phyloP scores from a whole-genome alignment of 768 basidiomycete species.

The Hemileccinum impolitum region DNA sequence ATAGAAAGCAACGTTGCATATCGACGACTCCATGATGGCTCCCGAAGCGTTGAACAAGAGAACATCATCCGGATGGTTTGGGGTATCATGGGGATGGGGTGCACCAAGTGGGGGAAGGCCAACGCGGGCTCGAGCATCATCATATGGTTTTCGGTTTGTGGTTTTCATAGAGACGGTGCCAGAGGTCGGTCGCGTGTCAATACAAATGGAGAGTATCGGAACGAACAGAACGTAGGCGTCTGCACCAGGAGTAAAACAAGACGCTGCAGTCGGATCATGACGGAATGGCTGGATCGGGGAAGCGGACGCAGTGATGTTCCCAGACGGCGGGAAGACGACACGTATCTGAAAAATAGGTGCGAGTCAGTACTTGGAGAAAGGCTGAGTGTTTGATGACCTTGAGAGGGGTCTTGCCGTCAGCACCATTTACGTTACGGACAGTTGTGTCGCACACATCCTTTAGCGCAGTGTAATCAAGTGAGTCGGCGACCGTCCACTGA shows the following conservation, averaged over 20 bases:
- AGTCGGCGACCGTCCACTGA: conserved; percentile 41
- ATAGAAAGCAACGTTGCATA: conserved; percentile 70
- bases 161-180: conserved; percentile 65
- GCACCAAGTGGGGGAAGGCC: conserved; percentile 36
- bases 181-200: conserved; percentile 55
- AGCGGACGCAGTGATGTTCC: conserved; percentile 35
- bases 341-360: conserved; percentile 43
- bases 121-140: conserved; percentile 58
- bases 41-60: conserved; percentile 54
- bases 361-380: not conserved
- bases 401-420: conserved; percentile 11
- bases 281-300: conserved; percentile 31
- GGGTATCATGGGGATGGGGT: not conserved
- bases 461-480: conserved; percentile 39
- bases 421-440: conserved; percentile 29
- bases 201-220: conserved; percentile 42
- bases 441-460: conserved; percentile 44
- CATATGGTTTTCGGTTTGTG: conserved; percentile 56
- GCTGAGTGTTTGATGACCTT: conserved; percentile 16
- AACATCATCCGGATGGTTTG: conserved; percentile 46
- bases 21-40: conserved; percentile 60
- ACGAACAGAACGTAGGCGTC: conserved; percentile 27
- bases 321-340: conserved; percentile 42
- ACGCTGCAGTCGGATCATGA: conserved; percentile 39
- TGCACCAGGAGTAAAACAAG: conserved; percentile 34